Evolutionary conservation across 306 rosid genomes (phyloP).

Genomic region (Lagenaria siceraria): DNA sequence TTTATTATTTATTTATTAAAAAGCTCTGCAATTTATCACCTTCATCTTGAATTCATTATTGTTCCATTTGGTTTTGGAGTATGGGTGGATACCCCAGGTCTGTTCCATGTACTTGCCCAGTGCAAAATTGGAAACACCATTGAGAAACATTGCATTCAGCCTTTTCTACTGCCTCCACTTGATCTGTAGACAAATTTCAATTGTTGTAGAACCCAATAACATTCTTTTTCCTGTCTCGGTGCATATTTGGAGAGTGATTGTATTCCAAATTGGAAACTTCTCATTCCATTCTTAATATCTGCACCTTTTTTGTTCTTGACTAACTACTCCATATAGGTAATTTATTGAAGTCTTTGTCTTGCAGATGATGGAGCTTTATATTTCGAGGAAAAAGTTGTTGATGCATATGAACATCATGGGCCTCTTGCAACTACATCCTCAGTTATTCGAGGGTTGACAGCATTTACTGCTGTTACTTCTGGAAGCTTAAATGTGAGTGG

Average conservation of each 20-base stretch:
- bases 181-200: neutral
- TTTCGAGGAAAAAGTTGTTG: conserved; percentile 75
- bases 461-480: conserved; percentile 55
- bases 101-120: neutral
- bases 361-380: conserved; percentile 82
- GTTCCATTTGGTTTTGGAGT: neutral
- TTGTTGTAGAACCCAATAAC: neutral
- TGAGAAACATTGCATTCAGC: neutral
- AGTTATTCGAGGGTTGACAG: conserved; percentile 73
- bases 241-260: neutral
- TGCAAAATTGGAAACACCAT: neutral
- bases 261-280: neutral
- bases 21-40: neutral
- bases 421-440: conserved; percentile 85
- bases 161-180: neutral
- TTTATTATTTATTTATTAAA: neutral
- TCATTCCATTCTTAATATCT: neutral
- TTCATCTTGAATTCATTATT: neutral
- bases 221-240: neutral
- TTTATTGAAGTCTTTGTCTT: conserved; percentile 13
- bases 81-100: neutral
- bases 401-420: conserved; percentile 51
- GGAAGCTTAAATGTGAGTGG: conserved; percentile 62
- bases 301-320: neutral
- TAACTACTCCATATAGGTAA: neutral